These are phyloP conservation scores for Diplocarpon mali DNA, from an alignment of 2,329 filamentous ascomycete genomes.

Conservation along the genomic window DNA sequence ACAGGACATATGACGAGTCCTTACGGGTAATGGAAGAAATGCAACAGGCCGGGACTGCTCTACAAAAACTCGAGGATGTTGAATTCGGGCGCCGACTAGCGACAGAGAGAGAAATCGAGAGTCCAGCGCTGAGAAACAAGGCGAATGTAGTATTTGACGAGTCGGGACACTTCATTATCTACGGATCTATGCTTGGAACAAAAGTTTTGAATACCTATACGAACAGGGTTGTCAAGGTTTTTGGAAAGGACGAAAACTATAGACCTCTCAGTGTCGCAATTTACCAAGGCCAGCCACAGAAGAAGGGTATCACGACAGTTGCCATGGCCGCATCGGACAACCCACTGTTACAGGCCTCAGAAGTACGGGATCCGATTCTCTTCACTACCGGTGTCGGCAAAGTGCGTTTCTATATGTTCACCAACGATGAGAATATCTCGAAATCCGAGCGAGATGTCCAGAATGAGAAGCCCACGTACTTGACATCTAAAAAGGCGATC, in stretches of 20 bases:
- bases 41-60: slow-evolving; percentile 83
- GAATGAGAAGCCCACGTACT: slow-evolving; percentile 76
- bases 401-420: slow-evolving; percentile 96
- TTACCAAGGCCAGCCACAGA: slow-evolving; percentile 92
- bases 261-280: slow-evolving; percentile 72
- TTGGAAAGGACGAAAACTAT: slow-evolving; percentile 81
- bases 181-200: slow-evolving; percentile 81
- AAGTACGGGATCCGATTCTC: slow-evolving; percentile 81
- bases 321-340: slow-evolving; percentile 96
- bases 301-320: slow-evolving; percentile 85
- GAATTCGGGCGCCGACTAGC: slow-evolving; percentile 86
- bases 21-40: slow-evolving; percentile 81
- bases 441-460: slow-evolving; percentile 84
- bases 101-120: slow-evolving; percentile 77
- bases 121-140: slow-evolving; percentile 52
- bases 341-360: slow-evolving; percentile 83
- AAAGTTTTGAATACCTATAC: slow-evolving; percentile 96
- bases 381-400: slow-evolving; percentile 76
- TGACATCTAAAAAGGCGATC: slow-evolving; percentile 42
- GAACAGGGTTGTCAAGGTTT: slow-evolving; percentile 82
- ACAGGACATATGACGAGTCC: slow-evolving; percentile 92
- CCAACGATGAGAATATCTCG: slow-evolving; percentile 72
- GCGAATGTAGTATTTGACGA: slow-evolving; percentile 92
- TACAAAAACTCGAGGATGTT: slow-evolving; percentile 73
- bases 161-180: slow-evolving; percentile 88